Percentiles rank a stretch among this genome's conserved stretches.
Conservation (phyloP, 345 rosid species). For the Capsella bursapastoris region DNA sequence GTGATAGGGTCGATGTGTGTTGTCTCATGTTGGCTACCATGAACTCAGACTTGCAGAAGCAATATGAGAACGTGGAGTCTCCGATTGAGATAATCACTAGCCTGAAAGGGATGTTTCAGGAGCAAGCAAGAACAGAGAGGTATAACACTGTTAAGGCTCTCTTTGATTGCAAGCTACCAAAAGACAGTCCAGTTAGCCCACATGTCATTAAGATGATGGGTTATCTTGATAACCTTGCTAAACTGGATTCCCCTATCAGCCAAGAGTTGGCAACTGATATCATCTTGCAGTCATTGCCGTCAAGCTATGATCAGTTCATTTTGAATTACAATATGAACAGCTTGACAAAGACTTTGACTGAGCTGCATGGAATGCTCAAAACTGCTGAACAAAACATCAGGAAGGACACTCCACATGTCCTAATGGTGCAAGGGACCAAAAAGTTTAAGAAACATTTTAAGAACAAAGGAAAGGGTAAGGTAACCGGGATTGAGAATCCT, state of each 20-base stretch:
- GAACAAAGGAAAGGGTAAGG: too few species aligned
- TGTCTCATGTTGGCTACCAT: conserved; percentile 4
- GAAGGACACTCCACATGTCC: too few species aligned
- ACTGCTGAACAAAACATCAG: too few species aligned
- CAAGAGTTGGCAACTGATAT: background rate
- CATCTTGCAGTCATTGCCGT: background rate
- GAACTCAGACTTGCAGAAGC: background rate
- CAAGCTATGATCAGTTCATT: background rate
- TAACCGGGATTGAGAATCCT: too few species aligned
- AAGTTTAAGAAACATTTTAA: too few species aligned
- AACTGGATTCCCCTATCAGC: background rate
- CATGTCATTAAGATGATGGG: background rate
- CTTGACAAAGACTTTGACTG: too few species aligned
- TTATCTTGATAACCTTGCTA: background rate
- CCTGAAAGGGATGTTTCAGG: conserved; percentile 1
- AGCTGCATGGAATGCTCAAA: too few species aligned
- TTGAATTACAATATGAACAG: background rate
- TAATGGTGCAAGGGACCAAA: too few species aligned
- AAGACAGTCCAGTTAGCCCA: too few species aligned
- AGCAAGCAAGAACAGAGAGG: background rate
- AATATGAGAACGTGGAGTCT: background rate
- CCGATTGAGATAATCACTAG: background rate
- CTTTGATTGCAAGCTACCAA: background rate
- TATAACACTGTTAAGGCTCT: background rate
- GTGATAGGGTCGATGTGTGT: background rate